These are phyloP conservation scores for Waltergamsia citrina DNA, from an alignment of 2,329 filamentous ascomycete genomes.

Conservation along the genomic window DNA sequence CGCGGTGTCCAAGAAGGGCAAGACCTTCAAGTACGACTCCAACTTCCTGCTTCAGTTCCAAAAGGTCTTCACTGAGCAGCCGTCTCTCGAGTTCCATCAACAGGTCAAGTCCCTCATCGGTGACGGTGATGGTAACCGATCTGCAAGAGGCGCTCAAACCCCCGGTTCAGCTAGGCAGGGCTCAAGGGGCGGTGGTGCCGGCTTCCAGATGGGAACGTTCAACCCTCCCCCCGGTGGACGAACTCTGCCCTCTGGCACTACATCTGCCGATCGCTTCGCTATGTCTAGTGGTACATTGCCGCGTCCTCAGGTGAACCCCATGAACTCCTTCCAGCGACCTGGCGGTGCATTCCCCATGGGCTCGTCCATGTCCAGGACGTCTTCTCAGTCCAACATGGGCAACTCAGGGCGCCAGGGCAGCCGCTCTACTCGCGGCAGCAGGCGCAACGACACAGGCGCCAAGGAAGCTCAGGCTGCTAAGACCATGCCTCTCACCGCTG, in stretches of 20 bases:
- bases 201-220: slow-evolving; percentile 64
- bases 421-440: slow-evolving; percentile 54
- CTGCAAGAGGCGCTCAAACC: slow-evolving; percentile 49
- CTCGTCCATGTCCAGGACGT: slow-evolving; percentile 55
- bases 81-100: slow-evolving; percentile 83
- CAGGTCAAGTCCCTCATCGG: slow-evolving; percentile 84
- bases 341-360: slow-evolving; percentile 53
- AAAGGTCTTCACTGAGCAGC: slow-evolving; percentile 91
- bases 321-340: slow-evolving; percentile 30
- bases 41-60: slow-evolving; percentile 96
- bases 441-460: slow-evolving; percentile 40
- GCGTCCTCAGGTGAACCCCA: slow-evolving; percentile 31
- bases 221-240: slow-evolving; percentile 28
- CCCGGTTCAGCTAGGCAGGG: slow-evolving; percentile 38
- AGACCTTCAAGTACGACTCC: slow-evolving; percentile 88
- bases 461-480: slow-evolving; percentile 67
- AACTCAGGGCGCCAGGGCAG: slow-evolving; percentile 64
- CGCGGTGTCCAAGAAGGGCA: slow-evolving; percentile 68
- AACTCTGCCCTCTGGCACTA: slow-evolving; percentile 65
- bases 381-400: slow-evolving; percentile 46
- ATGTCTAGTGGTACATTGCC: slow-evolving; percentile 46
- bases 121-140: slow-evolving; percentile 57
- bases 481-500: slow-evolving; percentile 84
- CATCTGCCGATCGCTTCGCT: slow-evolving; percentile 66
- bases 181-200: slow-evolving; percentile 41